phyloP scores from a whole-genome alignment of 2,329 filamentous ascomycete species.

The Cryphonectria carpinicola region DNA sequence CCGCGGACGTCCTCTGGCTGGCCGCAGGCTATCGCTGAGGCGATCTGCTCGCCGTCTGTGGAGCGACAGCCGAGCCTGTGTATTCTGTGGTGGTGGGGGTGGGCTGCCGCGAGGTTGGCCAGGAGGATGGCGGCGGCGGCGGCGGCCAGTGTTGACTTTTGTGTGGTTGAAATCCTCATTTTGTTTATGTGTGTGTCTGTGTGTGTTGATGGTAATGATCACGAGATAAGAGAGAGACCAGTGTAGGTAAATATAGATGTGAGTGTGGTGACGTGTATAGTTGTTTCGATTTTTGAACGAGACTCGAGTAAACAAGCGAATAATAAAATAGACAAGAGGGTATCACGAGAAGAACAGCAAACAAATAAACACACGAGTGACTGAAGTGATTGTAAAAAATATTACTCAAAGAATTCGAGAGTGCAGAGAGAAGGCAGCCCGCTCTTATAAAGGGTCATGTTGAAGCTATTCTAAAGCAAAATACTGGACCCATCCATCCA shows the following conservation, averaged over 20 bases:
- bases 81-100: slow-evolving; percentile 9
- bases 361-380: neutral
- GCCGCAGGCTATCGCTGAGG: slow-evolving; percentile 1
- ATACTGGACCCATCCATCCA: neutral
- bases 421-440: neutral
- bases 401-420: neutral
- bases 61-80: neutral
- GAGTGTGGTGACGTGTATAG: neutral
- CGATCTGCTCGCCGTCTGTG: neutral
- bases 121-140: neutral
- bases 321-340: neutral
- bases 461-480: neutral
- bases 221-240: neutral
- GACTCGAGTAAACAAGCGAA: neutral
- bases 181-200: neutral
- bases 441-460: neutral
- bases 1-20: neutral
- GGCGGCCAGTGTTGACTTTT: neutral
- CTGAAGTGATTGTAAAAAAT: neutral
- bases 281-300: too few relatives aligned
- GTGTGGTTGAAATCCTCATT: neutral
- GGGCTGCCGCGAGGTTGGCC: slow-evolving; percentile 5
- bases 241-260: neutral
- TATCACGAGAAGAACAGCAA: neutral
- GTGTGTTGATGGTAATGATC: neutral